Percentiles rank a stretch among this genome's conserved stretches.
Evolutionary conservation across 2,329 filamentous ascomycete genomes (phyloP).

Genomic region (Cladosporium sp.): DNA sequence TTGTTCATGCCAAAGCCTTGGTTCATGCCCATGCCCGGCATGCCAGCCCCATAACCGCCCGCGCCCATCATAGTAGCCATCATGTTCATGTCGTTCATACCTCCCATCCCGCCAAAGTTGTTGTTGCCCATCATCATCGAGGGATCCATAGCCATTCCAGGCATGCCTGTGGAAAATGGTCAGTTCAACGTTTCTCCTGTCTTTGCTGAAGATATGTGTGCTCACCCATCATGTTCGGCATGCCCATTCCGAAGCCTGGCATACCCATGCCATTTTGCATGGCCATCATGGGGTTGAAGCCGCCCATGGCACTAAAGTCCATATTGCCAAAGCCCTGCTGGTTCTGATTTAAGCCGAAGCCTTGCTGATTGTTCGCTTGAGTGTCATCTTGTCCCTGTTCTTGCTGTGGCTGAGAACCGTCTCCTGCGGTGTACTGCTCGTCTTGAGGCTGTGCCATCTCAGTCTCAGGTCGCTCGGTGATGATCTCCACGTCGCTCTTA

Average conservation of each 20-base stretch:
- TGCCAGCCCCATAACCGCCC: constrained; percentile 44
- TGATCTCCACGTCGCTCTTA: constrained; percentile 25
- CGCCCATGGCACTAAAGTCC: constrained; percentile 39
- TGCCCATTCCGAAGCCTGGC: constrained; percentile 45
- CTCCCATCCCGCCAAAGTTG: constrained; percentile 70
- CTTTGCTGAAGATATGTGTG: constrained; percentile 21
- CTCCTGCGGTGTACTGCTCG: constrained; percentile 17
- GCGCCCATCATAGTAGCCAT: constrained; percentile 35
- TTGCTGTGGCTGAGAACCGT: constrained; percentile 16
- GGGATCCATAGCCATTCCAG: constrained; percentile 75
- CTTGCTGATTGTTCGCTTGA: constrained; percentile 17
- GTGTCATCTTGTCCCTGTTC: constrained; percentile 8
- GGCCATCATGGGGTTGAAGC: constrained; percentile 72
- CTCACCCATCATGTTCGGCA: constrained; percentile 75
- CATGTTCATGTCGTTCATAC: constrained; percentile 70
- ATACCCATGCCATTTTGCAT: constrained; percentile 48
- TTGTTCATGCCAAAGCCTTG: constrained; percentile 51
- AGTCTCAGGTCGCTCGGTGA: constrained; percentile 26
- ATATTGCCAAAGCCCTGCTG: constrained; percentile 21
- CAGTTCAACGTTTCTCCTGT: background rate
- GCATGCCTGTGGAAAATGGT: constrained; percentile 57
- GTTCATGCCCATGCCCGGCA: constrained; percentile 19
- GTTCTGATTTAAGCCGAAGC: constrained; percentile 19
- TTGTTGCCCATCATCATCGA: constrained; percentile 62
- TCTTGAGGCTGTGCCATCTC: constrained; percentile 15